These are phyloP conservation scores for Alnus glutinosa DNA, from an alignment of 306 rosid species.

Conservation along the genomic window DNA sequence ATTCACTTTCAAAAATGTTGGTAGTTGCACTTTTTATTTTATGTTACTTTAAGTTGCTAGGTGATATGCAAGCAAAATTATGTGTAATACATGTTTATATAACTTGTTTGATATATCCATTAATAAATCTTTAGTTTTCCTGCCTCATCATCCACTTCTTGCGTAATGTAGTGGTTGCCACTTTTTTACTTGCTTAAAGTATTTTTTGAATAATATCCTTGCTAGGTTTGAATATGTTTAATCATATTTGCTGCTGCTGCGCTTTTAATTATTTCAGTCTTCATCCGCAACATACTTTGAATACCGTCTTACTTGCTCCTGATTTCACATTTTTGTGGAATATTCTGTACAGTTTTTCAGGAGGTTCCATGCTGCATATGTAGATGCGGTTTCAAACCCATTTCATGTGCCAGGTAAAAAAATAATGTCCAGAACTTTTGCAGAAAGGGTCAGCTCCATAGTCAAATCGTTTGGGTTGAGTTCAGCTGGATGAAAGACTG, in stretches of 20 bases:
- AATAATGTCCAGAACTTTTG: conserved; percentile 85
- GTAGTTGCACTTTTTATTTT: neutral
- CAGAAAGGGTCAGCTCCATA: conserved; percentile 83
- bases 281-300: neutral
- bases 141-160: conserved; percentile 14
- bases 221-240: neutral
- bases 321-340: conserved; percentile 16
- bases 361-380: conserved; percentile 85
- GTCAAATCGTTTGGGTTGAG: conserved; percentile 88
- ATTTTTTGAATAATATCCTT: neutral
- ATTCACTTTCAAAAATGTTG: neutral
- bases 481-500: conserved; percentile 52
- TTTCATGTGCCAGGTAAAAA: conserved; percentile 93
- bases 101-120: neutral
- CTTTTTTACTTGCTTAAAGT: neutral
- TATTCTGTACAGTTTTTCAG: conserved; percentile 65
- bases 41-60: neutral
- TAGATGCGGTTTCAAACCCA: conserved; percentile 92
- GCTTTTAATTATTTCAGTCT: neutral
- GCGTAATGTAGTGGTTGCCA: conserved; percentile 4
- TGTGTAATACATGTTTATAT: neutral
- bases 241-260: conserved; percentile 9
- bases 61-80: neutral
- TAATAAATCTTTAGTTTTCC: neutral
- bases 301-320: conserved; percentile 19